phyloP scores from a whole-genome alignment of 257 asterid genomes.

The Galeopsis tetrahit region DNA sequence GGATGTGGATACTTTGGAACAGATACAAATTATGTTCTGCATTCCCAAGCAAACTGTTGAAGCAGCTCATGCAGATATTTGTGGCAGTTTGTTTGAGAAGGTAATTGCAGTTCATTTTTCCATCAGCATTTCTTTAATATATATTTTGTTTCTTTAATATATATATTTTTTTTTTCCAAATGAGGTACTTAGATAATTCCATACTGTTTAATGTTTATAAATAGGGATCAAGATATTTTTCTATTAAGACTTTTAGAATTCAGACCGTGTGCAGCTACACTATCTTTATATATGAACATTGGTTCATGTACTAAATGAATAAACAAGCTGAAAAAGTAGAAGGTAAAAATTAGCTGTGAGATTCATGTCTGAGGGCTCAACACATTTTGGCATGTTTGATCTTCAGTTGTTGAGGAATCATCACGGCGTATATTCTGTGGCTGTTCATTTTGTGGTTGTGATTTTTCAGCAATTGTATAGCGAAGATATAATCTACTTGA shows the following conservation, averaged over 20 bases:
- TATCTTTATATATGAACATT: slow-evolving; percentile 1
- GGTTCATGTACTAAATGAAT: not conserved
- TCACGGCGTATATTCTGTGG: not conserved
- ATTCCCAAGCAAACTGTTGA: slow-evolving; percentile 91
- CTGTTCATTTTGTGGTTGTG: not conserved
- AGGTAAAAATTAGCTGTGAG: slow-evolving; percentile 1
- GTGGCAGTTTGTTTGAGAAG: slow-evolving; percentile 96
- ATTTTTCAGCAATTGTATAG: not conserved
- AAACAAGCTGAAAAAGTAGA: not conserved
- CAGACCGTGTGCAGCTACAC: not conserved
- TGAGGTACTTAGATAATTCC: not conserved
- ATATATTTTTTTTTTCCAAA: too few relatives aligned
- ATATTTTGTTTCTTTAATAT: not conserved
- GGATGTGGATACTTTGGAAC: slow-evolving; percentile 77
- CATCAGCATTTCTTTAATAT: not conserved
- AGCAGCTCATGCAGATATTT: slow-evolving; percentile 86
- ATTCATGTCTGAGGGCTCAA: not conserved
- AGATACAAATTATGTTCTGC: slow-evolving; percentile 89
- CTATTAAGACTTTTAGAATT: not conserved
- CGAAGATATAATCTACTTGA: not conserved
- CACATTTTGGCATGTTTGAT: not conserved
- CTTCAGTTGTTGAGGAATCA: slow-evolving; percentile 11
- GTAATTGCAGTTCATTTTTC: slow-evolving; percentile 41
- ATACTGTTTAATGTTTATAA: slow-evolving; percentile 11
- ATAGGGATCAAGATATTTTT: not conserved